Evolutionary conservation across 805 yeast species (phyloP), one percentile per base, ranked within the genome.

Genomic region (Saccharomycopsis capsularis): DNA sequence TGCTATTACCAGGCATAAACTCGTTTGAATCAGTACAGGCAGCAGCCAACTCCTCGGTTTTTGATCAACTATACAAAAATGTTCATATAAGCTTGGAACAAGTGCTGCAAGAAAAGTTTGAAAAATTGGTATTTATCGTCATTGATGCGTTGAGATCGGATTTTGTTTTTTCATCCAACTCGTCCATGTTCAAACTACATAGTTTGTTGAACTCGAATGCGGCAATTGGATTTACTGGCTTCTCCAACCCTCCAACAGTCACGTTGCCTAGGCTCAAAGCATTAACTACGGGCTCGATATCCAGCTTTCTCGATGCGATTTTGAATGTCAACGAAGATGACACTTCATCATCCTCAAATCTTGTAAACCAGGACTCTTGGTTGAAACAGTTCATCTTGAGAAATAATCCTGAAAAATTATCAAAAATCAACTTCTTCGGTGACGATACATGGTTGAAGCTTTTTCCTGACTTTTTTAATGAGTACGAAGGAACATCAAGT

Each of bases 381-480:
- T 62, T 90, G 7, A 70, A 71, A 32, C 98, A 93, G 60, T 71
- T 89, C 65, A 47, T 57, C 11, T 16, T 42, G 40, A 55, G 58
- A 35, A 30, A 19, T 13, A 16, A 23, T 1, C 58, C 56, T 3
- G 64, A 64, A 27, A 40, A 47, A 1, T 60, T 60, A 3, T 72
- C 72, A 60, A 69, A 60, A 19, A 68, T 93, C 25, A 84, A 89
- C 60, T 86, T 93, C 76, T 91, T 76, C 68, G 99, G 99, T 29
- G 99, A 93, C 64, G 99, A 93, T 61, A 93, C 99, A 1, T 93
- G 99, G 99, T 65, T 90, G 54, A 90, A 88, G 60, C 70, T 93
- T 43, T 93, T 90, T 56, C 64, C 64, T 6, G 64, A 60, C 3
- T 68, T 69, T 50, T 72, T 72, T 55, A 69, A 71, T 19, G 69